Evolutionary conservation across 257 asterid genomes (phyloP).

Genomic region (Fraxinus cuspidata): DNA sequence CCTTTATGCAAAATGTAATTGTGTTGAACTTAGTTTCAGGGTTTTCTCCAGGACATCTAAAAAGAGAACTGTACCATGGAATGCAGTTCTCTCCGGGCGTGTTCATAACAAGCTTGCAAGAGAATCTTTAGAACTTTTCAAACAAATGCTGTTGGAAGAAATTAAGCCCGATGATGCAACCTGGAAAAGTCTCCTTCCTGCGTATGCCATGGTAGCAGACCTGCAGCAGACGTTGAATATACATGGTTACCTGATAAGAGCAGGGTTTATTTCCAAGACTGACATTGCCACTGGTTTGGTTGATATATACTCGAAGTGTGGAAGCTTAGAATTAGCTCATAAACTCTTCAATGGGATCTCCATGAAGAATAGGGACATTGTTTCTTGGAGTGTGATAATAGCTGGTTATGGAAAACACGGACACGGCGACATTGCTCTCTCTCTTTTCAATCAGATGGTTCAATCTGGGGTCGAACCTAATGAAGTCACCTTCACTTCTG

Average conservation of each 20-base stretch:
- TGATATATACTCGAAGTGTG: slow-evolving; percentile 79
- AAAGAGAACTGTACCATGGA: slow-evolving; percentile 85
- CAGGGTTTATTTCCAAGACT: slow-evolving; percentile 64
- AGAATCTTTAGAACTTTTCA: slow-evolving; percentile 71
- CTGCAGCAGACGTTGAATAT: slow-evolving; percentile 62
- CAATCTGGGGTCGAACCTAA: slow-evolving; percentile 69
- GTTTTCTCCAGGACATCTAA: slow-evolving; percentile 63
- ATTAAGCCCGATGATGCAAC: slow-evolving; percentile 80
- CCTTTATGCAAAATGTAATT: slow-evolving; percentile 76
- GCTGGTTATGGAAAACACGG: slow-evolving; percentile 86
- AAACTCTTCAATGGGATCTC: slow-evolving; percentile 51
- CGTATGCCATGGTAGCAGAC: slow-evolving; percentile 75
- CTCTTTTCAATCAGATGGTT: slow-evolving; percentile 79
- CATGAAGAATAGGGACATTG: slow-evolving; percentile 58
- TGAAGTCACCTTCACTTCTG: slow-evolving; percentile 81
- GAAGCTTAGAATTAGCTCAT: slow-evolving; percentile 61
- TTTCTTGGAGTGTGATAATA: slow-evolving; percentile 80
- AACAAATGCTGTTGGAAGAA: slow-evolving; percentile 56
- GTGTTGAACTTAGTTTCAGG: slow-evolving; percentile 46
- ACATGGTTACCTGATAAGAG: slow-evolving; percentile 65
- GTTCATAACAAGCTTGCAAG: slow-evolving; percentile 53
- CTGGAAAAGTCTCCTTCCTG: slow-evolving; percentile 83
- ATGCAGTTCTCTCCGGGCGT: slow-evolving; percentile 80
- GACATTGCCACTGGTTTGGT: slow-evolving; percentile 75
- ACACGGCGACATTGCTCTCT: slow-evolving; percentile 55